Evolutionary conservation across 2,329 filamentous ascomycete species (phyloP).

Genomic region (Aspergillus niger): DNA sequence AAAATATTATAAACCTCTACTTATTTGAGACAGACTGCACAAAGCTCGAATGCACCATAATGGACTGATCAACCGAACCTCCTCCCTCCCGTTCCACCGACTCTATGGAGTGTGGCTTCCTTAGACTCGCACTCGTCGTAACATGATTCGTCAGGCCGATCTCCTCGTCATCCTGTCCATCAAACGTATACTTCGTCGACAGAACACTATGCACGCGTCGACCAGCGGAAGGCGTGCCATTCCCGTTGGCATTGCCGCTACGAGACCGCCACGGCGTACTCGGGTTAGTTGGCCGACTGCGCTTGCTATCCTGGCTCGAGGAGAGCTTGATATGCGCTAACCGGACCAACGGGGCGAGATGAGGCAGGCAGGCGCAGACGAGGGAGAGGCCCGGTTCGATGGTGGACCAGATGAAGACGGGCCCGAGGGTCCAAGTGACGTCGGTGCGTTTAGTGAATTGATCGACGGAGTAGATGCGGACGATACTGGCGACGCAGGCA

Average conservation of each 20-base stretch:
- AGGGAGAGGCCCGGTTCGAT: slow-evolving; percentile 15
- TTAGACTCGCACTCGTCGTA: neutral
- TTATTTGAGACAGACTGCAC: neutral
- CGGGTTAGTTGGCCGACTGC: neutral
- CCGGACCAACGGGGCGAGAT: slow-evolving; percentile 18
- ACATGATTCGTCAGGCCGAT: slow-evolving; percentile 10
- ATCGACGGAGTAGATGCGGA: slow-evolving; percentile 14
- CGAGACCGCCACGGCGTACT: neutral
- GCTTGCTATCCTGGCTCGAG: neutral
- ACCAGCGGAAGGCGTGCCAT: too few species aligned
- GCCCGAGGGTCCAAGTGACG: slow-evolving; percentile 16
- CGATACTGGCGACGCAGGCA: slow-evolving; percentile 14
- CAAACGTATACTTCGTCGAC: neutral
- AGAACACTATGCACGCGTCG: too few species aligned
- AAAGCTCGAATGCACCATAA: neutral
- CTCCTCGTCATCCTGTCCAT: slow-evolving; percentile 6
- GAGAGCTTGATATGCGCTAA: neutral
- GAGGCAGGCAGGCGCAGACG: slow-evolving; percentile 19
- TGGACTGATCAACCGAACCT: neutral
- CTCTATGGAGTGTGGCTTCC: neutral
- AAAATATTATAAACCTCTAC: fast-evolving
- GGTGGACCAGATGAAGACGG: slow-evolving; percentile 18
- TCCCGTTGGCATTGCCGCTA: neutral
- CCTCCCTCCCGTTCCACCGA: neutral
- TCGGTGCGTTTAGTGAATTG: slow-evolving; percentile 4